These are phyloP conservation scores for Nothophaeocryptopus gaeumannii DNA, from an alignment of 2,329 filamentous ascomycete genomes.

Conservation along the genomic window DNA sequence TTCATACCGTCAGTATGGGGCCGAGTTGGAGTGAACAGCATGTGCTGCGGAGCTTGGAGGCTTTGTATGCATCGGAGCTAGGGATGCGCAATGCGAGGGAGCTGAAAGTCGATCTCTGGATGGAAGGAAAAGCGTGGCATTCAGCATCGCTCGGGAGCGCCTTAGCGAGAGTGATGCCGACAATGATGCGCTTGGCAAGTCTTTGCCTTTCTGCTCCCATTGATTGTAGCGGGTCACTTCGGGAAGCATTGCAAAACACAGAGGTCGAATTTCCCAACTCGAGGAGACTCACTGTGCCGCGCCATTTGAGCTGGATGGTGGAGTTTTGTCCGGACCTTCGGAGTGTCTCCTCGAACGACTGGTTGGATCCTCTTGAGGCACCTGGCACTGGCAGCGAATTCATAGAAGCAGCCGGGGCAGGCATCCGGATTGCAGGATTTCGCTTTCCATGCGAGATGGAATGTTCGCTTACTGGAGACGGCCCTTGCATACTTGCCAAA, in stretches of 20 bases:
- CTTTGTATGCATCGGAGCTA: not conserved
- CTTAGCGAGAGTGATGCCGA: not conserved
- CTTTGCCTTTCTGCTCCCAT: not conserved
- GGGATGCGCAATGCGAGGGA: not conserved
- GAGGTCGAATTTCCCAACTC: not conserved
- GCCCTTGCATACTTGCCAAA: not conserved
- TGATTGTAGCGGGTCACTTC: not conserved
- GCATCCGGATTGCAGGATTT: not conserved
- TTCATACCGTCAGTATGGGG: not conserved
- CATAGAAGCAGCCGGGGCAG: not conserved
- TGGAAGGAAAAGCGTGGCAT: not conserved
- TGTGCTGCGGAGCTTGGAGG: not conserved
- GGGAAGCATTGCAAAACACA: not conserved
- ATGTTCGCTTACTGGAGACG: not conserved
- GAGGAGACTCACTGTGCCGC: not conserved
- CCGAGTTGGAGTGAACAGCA: constrained; percentile 3
- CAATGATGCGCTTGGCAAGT: not conserved
- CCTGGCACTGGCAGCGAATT: not conserved
- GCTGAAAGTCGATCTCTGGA: not conserved
- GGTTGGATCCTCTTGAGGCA: not conserved
- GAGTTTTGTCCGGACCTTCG: not conserved
- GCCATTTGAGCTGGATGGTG: not conserved
- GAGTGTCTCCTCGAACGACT: not conserved
- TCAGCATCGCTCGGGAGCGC: not conserved
- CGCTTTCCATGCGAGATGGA: not conserved